Conservation (phyloP, 78 protist species). For the Dictyostelium discoideum region DNA sequence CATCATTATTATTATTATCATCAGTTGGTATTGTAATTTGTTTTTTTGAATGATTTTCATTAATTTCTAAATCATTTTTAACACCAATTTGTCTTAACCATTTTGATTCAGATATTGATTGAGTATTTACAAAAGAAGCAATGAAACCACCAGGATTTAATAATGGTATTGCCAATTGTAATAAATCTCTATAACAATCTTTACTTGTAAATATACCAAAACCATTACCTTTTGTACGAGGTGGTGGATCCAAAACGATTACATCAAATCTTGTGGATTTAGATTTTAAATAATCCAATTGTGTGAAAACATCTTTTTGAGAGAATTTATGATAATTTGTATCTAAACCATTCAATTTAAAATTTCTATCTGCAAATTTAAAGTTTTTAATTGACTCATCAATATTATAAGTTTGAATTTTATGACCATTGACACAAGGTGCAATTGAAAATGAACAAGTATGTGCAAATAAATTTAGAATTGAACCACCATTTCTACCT, state of each 20-base stretch:
- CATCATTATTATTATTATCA: not conserved
- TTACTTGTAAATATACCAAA: constrained; percentile 36
- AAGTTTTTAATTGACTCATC: not conserved
- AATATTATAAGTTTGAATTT: constrained; percentile 19
- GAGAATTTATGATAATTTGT: constrained; percentile 12
- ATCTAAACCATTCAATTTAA: constrained; percentile 22
- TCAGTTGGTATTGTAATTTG: not conserved
- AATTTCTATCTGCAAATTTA: constrained; percentile 15
- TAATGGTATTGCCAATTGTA: not conserved
- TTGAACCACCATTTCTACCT: constrained; percentile 26
- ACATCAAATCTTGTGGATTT: constrained; percentile 41
- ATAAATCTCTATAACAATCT: constrained; percentile 17
- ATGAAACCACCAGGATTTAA: constrained; percentile 62
- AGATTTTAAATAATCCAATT: not conserved
- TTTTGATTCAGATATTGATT: not conserved
- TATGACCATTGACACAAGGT: not conserved
- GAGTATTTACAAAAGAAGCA: constrained; percentile 7
- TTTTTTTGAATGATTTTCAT: not conserved
- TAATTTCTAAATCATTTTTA: not conserved
- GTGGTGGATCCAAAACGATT: constrained; percentile 41
- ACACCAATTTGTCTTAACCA: constrained; percentile 67
- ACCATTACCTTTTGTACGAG: not conserved
- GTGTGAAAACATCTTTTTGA: constrained; percentile 3
- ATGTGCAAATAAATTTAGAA: constrained; percentile 37
- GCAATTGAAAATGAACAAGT: constrained; percentile 37